Percentiles rank a stretch among this genome's conserved stretches.
Conservation (phyloP, 1,284 basidiomycete species). For the Hemileia vastatrix region DNA sequence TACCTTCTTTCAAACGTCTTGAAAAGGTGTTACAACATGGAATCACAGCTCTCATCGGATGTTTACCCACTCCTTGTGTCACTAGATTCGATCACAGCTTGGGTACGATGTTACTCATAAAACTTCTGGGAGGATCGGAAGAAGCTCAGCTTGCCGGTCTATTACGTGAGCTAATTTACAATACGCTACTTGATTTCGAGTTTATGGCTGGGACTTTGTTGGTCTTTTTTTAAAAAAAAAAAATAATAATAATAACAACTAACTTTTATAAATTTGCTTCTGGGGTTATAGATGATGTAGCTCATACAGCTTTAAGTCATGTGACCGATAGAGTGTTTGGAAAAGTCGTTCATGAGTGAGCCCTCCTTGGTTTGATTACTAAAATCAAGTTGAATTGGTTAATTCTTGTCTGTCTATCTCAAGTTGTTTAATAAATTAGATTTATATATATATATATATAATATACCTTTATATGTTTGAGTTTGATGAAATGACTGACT, state of each 20-base stretch:
- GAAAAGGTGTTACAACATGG: slow-evolving; percentile 28
- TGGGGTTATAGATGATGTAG: slow-evolving; percentile 9
- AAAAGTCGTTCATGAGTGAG: slow-evolving; percentile 21
- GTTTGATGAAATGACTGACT: too few species aligned
- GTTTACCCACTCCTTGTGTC: slow-evolving; percentile 26
- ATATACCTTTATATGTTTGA: too few species aligned
- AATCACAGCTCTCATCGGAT: slow-evolving; percentile 26
- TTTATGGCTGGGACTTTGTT: too few species aligned
- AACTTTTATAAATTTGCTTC: neutral
- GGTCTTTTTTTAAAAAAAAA: neutral
- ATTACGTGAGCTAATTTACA: slow-evolving; percentile 27
- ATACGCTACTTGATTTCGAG: slow-evolving; percentile 19
- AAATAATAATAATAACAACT: neutral
- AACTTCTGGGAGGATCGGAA: slow-evolving; percentile 23
- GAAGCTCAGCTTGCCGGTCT: slow-evolving; percentile 31
- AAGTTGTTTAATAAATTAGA: too few species aligned
- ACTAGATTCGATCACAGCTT: slow-evolving; percentile 30
- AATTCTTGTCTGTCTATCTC: too few species aligned
- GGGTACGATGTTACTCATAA: slow-evolving; percentile 29
- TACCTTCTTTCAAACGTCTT: slow-evolving; percentile 24
- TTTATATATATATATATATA: too few species aligned
- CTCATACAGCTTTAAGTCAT: slow-evolving; percentile 20
- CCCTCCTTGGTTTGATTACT: too few species aligned
- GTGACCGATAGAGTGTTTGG: slow-evolving; percentile 13
- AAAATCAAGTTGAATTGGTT: too few species aligned